phyloP scores from a whole-genome alignment of 2,329 filamentous ascomycete genomes.

The Aspergillus sp. region DNA sequence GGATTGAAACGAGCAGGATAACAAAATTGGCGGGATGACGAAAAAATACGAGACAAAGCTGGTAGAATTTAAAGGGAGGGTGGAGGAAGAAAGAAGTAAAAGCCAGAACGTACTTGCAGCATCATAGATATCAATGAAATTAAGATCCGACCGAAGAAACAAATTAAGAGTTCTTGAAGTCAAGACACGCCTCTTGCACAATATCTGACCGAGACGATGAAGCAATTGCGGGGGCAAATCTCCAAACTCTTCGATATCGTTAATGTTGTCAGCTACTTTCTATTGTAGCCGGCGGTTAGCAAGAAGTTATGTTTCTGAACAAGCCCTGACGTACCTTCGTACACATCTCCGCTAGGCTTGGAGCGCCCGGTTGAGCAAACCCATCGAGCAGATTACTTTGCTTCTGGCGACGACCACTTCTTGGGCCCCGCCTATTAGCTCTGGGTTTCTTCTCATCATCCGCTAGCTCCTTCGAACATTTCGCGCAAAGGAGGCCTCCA shows the following conservation, averaged over 20 bases:
- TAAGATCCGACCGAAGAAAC: constrained; percentile 55
- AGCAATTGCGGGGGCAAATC: constrained; percentile 61
- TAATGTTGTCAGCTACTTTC: constrained; percentile 64
- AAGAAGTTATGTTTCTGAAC: background rate
- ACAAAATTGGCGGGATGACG: background rate
- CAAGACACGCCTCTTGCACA: constrained; percentile 64
- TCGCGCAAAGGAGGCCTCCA: constrained; percentile 82
- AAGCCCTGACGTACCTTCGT: constrained; percentile 49
- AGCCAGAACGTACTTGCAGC: constrained; percentile 53
- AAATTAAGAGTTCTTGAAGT: constrained; percentile 50
- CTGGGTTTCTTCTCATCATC: constrained; percentile 63
- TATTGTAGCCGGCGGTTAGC: constrained; percentile 28
- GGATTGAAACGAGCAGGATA: background rate
- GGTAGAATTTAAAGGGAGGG: background rate
- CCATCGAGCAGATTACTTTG: constrained; percentile 87
- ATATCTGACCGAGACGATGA: constrained; percentile 62
- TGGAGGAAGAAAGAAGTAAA: background rate
- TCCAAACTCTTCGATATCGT: constrained; percentile 66
- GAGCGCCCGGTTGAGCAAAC: constrained; percentile 46
- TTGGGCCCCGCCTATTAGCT: constrained; percentile 56
- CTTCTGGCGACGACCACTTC: constrained; percentile 69
- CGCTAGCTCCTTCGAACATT: constrained; percentile 74
- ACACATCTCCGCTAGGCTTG: constrained; percentile 56
- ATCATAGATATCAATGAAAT: constrained; percentile 62
- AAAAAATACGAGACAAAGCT: background rate